Evolutionary conservation across 2,329 filamentous ascomycete genomes (phyloP).

Genomic region (Colletotrichum paranaense): DNA sequence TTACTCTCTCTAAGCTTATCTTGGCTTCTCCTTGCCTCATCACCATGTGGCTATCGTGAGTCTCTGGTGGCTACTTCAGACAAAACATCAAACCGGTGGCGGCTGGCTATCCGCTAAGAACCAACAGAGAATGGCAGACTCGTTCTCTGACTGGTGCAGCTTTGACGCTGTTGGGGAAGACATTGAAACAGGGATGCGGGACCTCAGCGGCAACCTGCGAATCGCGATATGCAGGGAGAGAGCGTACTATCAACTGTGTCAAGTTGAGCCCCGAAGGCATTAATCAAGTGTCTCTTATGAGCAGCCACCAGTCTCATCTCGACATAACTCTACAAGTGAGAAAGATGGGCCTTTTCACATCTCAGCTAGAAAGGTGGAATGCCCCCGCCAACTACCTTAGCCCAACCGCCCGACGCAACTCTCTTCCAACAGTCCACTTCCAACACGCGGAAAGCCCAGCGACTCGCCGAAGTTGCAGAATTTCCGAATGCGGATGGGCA

Average conservation of each 20-base stretch:
- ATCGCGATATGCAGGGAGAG: conserved; percentile 17
- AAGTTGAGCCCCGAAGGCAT: conserved; percentile 5
- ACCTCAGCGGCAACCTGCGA: conserved; percentile 10
- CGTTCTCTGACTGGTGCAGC: neutral
- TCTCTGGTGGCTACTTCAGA: neutral
- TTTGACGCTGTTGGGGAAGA: neutral
- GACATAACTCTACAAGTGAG: neutral
- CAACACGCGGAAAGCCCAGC: conserved; percentile 2
- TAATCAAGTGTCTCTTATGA: neutral
- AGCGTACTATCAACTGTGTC: conserved; percentile 7
- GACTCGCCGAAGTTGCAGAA: conserved; percentile 6
- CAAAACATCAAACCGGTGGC: conserved; percentile 20
- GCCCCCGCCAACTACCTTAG: no score
- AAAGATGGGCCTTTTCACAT: neutral
- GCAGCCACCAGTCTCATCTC: neutral
- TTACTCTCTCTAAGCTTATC: neutral
- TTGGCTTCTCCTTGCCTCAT: neutral
- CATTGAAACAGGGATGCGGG: conserved; percentile 25
- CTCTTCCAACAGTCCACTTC: neutral
- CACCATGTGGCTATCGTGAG: neutral
- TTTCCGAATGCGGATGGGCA: conserved; percentile 10
- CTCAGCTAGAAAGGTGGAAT: neutral
- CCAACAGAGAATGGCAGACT: neutral
- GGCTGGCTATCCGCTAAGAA: neutral
- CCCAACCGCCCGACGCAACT: conserved; percentile 5